phyloP scores from a whole-genome alignment of 169 alveolate genomes.

The Plasmodium gallinaceum region DNA sequence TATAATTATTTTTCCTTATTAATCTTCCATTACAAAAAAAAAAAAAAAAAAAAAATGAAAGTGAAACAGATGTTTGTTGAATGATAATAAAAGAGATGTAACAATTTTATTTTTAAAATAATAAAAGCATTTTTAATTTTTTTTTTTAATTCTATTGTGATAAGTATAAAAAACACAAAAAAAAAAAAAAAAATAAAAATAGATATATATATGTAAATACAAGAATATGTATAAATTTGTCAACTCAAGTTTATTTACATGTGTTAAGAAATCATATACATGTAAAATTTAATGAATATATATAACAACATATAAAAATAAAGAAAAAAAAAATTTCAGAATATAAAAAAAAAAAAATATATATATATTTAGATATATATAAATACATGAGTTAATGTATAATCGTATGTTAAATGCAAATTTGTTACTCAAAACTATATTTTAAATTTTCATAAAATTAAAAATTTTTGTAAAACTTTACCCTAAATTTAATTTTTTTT shows the following conservation, averaged over 20 bases:
- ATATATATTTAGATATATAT: constrained; percentile 11
- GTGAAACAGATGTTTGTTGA: neutral
- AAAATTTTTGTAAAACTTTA: neutral
- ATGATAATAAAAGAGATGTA: neutral
- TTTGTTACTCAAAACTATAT: neutral
- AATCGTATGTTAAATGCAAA: neutral
- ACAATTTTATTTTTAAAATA: constrained; percentile 16
- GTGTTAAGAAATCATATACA: constrained; percentile 38
- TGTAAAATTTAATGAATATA: constrained; percentile 34
- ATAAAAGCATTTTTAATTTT: constrained; percentile 60
- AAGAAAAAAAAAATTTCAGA: neutral
- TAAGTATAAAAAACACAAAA: constrained; percentile 48
- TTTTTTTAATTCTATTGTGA: constrained; percentile 49
- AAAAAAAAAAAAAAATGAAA: too few relatives aligned
- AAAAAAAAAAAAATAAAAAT: constrained; percentile 36
- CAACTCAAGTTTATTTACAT: constrained; percentile 31
- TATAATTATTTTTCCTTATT: too few relatives aligned
- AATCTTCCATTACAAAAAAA: too few relatives aligned
- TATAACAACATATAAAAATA: neutral
- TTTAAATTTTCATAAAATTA: constrained; percentile 13
- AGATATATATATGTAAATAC: constrained; percentile 11
- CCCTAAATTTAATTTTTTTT: neutral
- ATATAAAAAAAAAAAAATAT: constrained; percentile 1
- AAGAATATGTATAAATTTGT: neutral
- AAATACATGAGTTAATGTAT: constrained; percentile 8